Conservation (phyloP, 306 rosid species). For the Oxytropis ochrocephala region DNA sequence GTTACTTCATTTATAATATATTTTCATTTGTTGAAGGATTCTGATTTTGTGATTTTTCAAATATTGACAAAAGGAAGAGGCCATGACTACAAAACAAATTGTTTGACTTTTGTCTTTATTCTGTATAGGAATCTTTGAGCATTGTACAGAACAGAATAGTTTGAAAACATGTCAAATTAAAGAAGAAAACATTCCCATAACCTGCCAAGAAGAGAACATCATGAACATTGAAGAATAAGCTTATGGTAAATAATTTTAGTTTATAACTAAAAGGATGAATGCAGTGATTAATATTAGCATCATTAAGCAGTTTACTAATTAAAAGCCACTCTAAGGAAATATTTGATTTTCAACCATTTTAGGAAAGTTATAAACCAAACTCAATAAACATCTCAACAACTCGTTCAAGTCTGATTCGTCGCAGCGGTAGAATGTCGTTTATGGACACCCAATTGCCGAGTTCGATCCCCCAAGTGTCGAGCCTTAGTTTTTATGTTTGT, state of each 20-base stretch:
- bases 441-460: no score
- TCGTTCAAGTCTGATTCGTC: no score
- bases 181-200: neutral
- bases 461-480: no score
- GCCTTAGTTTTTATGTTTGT: no score
- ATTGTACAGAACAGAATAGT: neutral
- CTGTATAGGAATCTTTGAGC: slow-evolving; percentile 6
- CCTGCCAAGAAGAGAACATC: neutral
- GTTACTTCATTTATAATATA: neutral
- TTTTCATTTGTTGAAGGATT: neutral
- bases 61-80: slow-evolving; percentile 8
- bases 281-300: neutral
- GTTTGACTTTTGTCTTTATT: neutral
- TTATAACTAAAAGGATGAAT: neutral
- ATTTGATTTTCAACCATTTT: slow-evolving; percentile 2
- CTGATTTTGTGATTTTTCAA: neutral
- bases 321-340: neutral
- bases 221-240: neutral
- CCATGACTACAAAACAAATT: neutral
- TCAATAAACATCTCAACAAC: neutral
- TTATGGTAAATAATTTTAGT: neutral
- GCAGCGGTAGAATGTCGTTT: no score
- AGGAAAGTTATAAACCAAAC: neutral
- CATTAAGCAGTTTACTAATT: neutral
- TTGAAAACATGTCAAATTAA: neutral